A percentile compares a stretch with the other conserved stretches of the same genome.
Conservation (phyloP, 257 asterid genomes). For the Verbena officinalis region DNA sequence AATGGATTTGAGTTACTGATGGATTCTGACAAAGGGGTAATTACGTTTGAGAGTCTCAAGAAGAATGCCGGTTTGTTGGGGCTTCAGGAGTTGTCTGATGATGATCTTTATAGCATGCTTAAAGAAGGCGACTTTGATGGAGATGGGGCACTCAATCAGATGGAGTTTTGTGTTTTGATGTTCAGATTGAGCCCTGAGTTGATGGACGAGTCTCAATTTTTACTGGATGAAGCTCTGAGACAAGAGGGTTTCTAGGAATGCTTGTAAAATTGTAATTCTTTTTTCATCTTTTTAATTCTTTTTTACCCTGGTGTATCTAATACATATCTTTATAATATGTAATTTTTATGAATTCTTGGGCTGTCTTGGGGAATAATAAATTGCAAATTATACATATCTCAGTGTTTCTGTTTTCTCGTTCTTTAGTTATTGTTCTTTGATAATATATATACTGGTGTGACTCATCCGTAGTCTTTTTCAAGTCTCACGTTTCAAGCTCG, state of each 20-base stretch:
- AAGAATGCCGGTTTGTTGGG: constrained; percentile 44
- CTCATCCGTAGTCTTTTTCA: background rate
- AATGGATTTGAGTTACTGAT: constrained; percentile 44
- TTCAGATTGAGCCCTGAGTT: constrained; percentile 59
- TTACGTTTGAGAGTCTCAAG: constrained; percentile 49
- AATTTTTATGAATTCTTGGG: constrained; percentile 20
- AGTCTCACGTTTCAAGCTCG: background rate
- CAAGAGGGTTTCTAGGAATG: constrained; percentile 41
- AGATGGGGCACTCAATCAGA: constrained; percentile 62
- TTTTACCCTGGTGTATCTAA: background rate
- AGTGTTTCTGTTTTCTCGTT: background rate
- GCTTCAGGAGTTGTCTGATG: constrained; percentile 42
- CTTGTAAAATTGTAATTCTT: constrained; percentile 2
- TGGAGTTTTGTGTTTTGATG: constrained; percentile 63
- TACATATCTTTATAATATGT: constrained; percentile 25
- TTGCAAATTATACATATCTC: constrained; percentile 3
- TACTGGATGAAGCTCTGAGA: constrained; percentile 49
- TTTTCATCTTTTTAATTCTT: background rate
- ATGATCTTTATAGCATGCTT: constrained; percentile 40
- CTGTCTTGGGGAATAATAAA: constrained; percentile 8
- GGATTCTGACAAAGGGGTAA: constrained; percentile 50
- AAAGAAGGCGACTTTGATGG: constrained; percentile 62
- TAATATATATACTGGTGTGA: constrained; percentile 12
- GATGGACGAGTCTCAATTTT: constrained; percentile 51
- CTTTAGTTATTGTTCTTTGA: background rate